Conservation (phyloP, 139 green algal species). For the Chlamydomonas sphaeroides region DNA sequence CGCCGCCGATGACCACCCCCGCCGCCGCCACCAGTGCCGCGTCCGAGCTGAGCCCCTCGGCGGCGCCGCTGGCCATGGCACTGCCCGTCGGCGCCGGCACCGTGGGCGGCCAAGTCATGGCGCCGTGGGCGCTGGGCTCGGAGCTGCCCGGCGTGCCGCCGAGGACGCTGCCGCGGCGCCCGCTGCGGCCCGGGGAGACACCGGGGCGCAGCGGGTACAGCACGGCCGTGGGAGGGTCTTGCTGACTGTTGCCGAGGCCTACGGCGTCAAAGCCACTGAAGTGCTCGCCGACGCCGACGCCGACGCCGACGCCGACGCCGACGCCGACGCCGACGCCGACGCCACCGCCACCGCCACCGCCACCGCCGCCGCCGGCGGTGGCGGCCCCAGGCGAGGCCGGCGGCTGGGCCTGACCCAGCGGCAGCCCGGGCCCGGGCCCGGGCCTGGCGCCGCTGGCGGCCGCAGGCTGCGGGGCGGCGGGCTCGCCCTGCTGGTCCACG, state of each 20-base stretch:
- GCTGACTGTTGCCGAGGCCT: not conserved
- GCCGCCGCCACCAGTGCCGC: not conserved
- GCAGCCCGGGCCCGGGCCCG: too few species aligned
- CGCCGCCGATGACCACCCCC: slow-evolving; percentile 2
- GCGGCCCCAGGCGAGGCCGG: too few species aligned
- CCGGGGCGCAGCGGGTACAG: not conserved
- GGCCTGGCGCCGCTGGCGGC: too few species aligned
- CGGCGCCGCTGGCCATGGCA: not conserved
- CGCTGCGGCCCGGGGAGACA: not conserved
- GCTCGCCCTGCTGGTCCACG: not conserved
- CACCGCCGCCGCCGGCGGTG: too few species aligned
- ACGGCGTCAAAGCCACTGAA: slow-evolving; percentile 11
- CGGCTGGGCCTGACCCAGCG: too few species aligned
- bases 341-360: not conserved
- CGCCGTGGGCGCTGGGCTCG: not conserved
- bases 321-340: too few species aligned
- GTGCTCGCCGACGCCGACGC: too few species aligned
- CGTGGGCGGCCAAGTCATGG: not conserved
- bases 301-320: too few species aligned
- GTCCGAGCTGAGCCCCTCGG: not conserved
- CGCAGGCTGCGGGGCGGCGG: not conserved
- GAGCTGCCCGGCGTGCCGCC: too few species aligned
- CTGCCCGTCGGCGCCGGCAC: not conserved
- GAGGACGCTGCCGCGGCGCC: not conserved
- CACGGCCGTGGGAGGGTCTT: slow-evolving; percentile 1